Base-by-base conservation (phyloP, 495 filamentous ascomycete species). In the Schizothecium vesticola region DNA sequence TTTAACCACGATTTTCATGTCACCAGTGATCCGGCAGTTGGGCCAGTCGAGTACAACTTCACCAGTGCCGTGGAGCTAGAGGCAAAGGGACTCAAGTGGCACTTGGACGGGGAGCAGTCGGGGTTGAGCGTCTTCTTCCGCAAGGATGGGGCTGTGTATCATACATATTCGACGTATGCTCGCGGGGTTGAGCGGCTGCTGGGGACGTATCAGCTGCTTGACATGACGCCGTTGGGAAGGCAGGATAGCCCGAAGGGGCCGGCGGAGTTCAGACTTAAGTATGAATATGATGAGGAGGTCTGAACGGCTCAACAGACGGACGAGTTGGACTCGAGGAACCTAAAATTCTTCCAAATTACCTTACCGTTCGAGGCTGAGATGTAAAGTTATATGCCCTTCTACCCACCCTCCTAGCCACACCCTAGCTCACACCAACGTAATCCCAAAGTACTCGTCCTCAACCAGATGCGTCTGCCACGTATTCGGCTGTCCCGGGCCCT, bases 101-200 rank as follows among this genome's bases (percentile, higher is more conserved):
- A 72, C 25, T 67, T 67, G 21, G 72, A 68, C 26, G 78, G 78
- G 36, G 81, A 80, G 55, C 69, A 67, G 57, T 78, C 79, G 36
- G 78, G 79, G 8, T 69, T 82, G 51, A 80, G 76, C 67, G 75
- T 79, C 13, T 83, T 82, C 64, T 70, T 76, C 23, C 75, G 65
- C 43, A 73, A 78, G 56, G 80, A 71, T 3, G 73, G 72, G 11
- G 68, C 72, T 12, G 69, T 82, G 9, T 82, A 77, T 67, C 80
- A 81, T 70, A 79, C 80, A 6, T 84, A 82, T 69, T 79, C 76
- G 63, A 76, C 78, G 6, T 77, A 77, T 59, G 69, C 69, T 43
- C 73, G 80, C 3, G 80, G 80, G n/a, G 51, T 79, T 59, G 81
- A 82, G 33, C 63, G 61, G 56, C 23, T 80, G 25, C 57, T 75